Conservation (phyloP, 73 alveolate genomes). For the Stentor coeruleus region DNA sequence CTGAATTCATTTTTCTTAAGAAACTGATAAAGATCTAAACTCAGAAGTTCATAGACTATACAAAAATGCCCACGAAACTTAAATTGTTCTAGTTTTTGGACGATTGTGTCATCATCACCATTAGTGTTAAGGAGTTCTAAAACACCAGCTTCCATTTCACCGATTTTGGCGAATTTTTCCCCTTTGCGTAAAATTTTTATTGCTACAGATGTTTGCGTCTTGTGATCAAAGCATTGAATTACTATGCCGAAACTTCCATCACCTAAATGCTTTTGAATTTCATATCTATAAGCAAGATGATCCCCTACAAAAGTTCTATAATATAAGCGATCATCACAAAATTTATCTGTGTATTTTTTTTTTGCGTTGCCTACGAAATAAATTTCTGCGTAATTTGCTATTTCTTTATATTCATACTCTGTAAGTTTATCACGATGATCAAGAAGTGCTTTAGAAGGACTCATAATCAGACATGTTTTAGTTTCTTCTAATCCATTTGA, state of each 20-base stretch:
- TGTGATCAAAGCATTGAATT: slow-evolving; percentile 83
- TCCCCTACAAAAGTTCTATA: slow-evolving; percentile 69
- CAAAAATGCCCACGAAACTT: slow-evolving; percentile 59
- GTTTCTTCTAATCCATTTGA: neutral
- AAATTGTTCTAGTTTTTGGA: neutral
- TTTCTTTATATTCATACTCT: neutral
- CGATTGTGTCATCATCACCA: neutral
- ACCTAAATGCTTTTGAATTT: slow-evolving; percentile 76
- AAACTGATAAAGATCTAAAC: slow-evolving; percentile 54
- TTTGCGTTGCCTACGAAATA: neutral
- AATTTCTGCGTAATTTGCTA: neutral
- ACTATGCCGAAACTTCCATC: slow-evolving; percentile 96
- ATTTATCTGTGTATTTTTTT: neutral
- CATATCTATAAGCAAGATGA: slow-evolving; percentile 90
- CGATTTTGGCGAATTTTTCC: slow-evolving; percentile 85
- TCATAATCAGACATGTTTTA: neutral
- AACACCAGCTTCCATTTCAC: slow-evolving; percentile 81
- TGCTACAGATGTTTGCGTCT: slow-evolving; percentile 72
- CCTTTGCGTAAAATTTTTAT: slow-evolving; percentile 82
- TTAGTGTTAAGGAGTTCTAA: slow-evolving; percentile 33
- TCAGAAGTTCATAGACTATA: slow-evolving; percentile 46
- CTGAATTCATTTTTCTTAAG: slow-evolving; percentile 17
- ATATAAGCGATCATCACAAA: slow-evolving; percentile 24
- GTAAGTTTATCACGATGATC: neutral
- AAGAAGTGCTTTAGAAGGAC: neutral